Evolutionary conservation across 805 yeast species (phyloP), one percentile per base, ranked within the genome.

Genomic region (Kuraishia capsulata): DNA sequence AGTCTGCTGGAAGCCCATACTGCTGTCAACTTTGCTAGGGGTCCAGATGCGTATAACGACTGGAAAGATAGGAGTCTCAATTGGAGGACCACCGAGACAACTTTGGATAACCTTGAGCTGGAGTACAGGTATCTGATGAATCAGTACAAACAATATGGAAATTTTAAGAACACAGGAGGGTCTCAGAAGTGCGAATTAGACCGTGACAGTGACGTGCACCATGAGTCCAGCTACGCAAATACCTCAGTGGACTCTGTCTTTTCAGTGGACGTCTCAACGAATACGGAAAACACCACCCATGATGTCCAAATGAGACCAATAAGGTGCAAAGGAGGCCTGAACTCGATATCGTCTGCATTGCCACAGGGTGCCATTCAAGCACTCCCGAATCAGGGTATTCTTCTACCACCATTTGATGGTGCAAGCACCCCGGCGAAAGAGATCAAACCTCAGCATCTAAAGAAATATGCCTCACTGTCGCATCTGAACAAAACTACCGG

Each of bases 31-130:
- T 8, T 42, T 43, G 5, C 38, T 48, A n/a, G 54, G 50, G 6
- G 45, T 48, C 2, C 37, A 44, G 26, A 46, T 33, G 56, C 52
- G 4, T 21, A 45, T 8, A 37, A 40, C 14, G 42, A 46, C n/a
- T 41, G 51, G 50, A 49, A 51, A 40, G 64, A 61, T 35, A 50
- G 52, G n/a, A 62, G 58, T 30, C 46, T 66, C 23, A 65, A 66
- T 40, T 64, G 69, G 69, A 57, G 62, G 52, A 65, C 71, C 4
- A 60, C 66, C 0, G 69, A 65, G 37, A 67, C 72, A 2, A 69
- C 73, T 3, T 49, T 66, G 33, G 71, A 67, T 17, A 69, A 69
- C 42, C 38, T 69, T 18, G 54, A 56, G 26, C 47, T 62, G 35
- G 75, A 69, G 43, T 68, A 56, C 40, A 51, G 54, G 14, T 64